These are phyloP conservation scores for Nemania diffusa DNA, from an alignment of 2,329 filamentous ascomycete genomes.

Conservation along the genomic window DNA sequence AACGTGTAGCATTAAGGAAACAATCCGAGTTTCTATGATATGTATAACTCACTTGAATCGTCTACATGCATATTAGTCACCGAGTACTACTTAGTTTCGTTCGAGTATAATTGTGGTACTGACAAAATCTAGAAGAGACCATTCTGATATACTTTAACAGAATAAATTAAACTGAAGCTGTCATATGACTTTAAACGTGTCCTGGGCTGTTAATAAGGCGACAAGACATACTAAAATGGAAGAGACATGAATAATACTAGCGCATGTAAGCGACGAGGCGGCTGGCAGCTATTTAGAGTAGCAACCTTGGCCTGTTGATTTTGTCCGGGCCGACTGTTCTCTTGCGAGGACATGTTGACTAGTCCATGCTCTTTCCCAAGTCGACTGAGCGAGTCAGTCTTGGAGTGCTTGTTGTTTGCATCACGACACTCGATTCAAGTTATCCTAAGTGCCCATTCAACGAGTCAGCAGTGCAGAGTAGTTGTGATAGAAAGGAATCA, in stretches of 20 bases:
- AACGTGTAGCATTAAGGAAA: too few relatives aligned
- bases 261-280: conserved; percentile 1
- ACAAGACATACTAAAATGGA: neutral
- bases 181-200: neutral
- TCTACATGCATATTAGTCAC: conserved; percentile 16
- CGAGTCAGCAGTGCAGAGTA: conserved; percentile 19
- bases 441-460: conserved; percentile 1
- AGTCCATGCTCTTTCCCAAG: neutral
- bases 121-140: neutral
- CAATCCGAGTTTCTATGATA: neutral
- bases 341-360: neutral
- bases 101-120: neutral
- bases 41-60: neutral
- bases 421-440: conserved; percentile 1
- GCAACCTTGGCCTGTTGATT: neutral
- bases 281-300: neutral
- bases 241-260: neutral
- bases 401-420: neutral
- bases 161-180: neutral
- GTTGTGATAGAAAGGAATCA: neutral
- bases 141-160: neutral
- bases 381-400: conserved; percentile 16
- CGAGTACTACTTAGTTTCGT: neutral
- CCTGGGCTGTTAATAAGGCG: neutral
- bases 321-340: neutral